A percentile compares a stretch with the other conserved stretches of the same genome.
Evolutionary conservation across 2,329 filamentous ascomycete species (phyloP).

Genomic region (Cordyceps fumosorosea): DNA sequence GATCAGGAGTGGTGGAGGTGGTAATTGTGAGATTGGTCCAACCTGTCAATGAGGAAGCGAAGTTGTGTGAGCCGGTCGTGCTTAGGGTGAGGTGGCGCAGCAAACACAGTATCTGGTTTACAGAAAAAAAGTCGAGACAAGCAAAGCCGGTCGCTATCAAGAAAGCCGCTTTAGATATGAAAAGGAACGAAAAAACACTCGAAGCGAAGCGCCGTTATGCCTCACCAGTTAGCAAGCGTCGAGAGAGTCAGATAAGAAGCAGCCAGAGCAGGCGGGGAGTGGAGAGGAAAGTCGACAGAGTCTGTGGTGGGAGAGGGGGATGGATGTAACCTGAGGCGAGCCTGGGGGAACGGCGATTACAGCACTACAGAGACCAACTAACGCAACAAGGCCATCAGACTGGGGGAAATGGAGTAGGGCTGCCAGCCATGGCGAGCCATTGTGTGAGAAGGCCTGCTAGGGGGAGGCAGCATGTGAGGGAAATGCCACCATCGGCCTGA

Average conservation of each 20-base stretch:
- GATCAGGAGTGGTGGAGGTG: neutral
- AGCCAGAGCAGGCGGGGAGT: constrained; percentile 10
- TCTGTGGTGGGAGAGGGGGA: constrained; percentile 13
- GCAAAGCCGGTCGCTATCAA: neutral
- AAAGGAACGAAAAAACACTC: neutral
- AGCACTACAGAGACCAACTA: constrained; percentile 8
- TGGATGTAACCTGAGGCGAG: constrained; percentile 20
- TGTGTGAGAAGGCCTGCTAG: neutral
- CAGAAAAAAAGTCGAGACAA: neutral
- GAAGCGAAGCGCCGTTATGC: constrained; percentile 8
- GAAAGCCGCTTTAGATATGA: neutral
- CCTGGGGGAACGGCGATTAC: constrained; percentile 13
- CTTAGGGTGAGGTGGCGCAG: neutral
- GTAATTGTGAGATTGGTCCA: neutral
- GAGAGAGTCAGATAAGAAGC: constrained; percentile 13
- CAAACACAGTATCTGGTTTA: neutral
- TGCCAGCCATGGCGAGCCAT: constrained; percentile 4
- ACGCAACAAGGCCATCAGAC: neutral
- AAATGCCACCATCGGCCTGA: constrained; percentile 29
- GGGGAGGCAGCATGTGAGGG: constrained; percentile 22
- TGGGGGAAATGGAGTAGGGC: constrained; percentile 9
- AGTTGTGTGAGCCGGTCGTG: neutral
- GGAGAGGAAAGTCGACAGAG: constrained; percentile 14
- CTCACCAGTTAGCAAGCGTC: neutral
- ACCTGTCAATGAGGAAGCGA: neutral